These are phyloP conservation scores for Lactarius hatsudake DNA, from an alignment of 768 basidiomycete genomes.

Conservation along the genomic window DNA sequence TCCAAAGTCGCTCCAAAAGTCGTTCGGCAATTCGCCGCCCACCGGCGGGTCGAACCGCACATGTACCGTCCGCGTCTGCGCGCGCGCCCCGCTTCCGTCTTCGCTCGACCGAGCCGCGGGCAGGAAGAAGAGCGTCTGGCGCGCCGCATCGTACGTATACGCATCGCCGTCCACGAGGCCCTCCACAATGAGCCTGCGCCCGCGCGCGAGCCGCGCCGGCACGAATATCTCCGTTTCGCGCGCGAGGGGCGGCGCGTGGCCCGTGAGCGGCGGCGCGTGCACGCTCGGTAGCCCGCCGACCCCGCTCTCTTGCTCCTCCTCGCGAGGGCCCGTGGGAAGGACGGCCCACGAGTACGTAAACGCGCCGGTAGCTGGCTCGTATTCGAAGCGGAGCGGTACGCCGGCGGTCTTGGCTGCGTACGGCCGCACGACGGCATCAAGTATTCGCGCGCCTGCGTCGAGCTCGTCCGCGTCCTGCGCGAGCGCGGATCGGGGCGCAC, in stretches of 20 bases:
- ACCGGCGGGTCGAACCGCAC: slow-evolving; percentile 59
- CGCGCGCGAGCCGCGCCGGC: slow-evolving; percentile 58
- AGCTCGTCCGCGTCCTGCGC: slow-evolving; percentile 64
- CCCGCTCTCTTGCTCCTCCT: background rate
- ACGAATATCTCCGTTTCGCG: slow-evolving; percentile 82
- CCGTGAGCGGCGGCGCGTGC: slow-evolving; percentile 40
- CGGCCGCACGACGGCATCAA: slow-evolving; percentile 79
- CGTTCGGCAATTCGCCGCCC: slow-evolving; percentile 55
- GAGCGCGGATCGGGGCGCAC: slow-evolving; percentile 48
- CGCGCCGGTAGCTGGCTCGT: slow-evolving; percentile 71
- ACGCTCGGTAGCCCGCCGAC: slow-evolving; percentile 29
- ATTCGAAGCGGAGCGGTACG: slow-evolving; percentile 67
- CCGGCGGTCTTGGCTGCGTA: slow-evolving; percentile 91
- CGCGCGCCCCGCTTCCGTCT: slow-evolving; percentile 33
- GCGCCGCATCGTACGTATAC: slow-evolving; percentile 56
- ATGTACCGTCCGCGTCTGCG: slow-evolving; percentile 42
- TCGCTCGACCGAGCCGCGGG: slow-evolving; percentile 37
- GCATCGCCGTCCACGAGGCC: slow-evolving; percentile 52
- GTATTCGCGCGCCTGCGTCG: slow-evolving; percentile 79
- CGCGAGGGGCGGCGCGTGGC: slow-evolving; percentile 43
- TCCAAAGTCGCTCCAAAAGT: slow-evolving; percentile 62
- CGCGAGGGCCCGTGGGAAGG: slow-evolving; percentile 27
- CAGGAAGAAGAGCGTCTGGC: slow-evolving; percentile 76
- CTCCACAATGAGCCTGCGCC: slow-evolving; percentile 54
- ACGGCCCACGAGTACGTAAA: slow-evolving; percentile 67